Conservation (phyloP, 2,329 filamentous ascomycete species). For the Clonostachys solani region DNA sequence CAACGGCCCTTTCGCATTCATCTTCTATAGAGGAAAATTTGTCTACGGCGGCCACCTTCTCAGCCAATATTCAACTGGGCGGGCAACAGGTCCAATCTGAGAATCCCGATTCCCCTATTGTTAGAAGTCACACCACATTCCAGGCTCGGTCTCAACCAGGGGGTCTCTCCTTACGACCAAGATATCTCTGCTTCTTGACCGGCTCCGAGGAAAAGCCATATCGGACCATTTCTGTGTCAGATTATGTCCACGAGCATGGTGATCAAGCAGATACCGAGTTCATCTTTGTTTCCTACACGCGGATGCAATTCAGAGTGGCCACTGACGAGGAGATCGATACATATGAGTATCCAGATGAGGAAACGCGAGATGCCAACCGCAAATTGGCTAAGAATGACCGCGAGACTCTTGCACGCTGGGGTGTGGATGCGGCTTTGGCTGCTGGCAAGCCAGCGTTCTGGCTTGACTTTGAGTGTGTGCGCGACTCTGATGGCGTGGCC, state of each 20-base stretch:
- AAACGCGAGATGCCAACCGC: constrained; percentile 7
- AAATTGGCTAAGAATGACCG: constrained; percentile 13
- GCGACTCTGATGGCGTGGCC: constrained; percentile 18
- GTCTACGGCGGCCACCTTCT: too few species aligned
- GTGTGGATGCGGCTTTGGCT: constrained; percentile 26
- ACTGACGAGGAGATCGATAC: constrained; percentile 11
- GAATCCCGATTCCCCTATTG: background rate
- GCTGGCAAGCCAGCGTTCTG: constrained; percentile 33
- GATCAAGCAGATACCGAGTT: constrained; percentile 20
- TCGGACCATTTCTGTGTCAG: constrained; percentile 13
- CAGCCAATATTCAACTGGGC: too few species aligned
- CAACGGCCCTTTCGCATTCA: background rate
- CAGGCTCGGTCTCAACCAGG: background rate
- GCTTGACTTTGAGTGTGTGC: constrained; percentile 36
- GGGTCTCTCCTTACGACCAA: constrained; percentile 1
- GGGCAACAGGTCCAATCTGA: background rate
- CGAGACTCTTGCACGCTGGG: constrained; percentile 23
- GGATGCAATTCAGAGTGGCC: constrained; percentile 27
- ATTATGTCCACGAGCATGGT: constrained; percentile 13
- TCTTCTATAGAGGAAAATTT: background rate
- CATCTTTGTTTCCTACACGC: constrained; percentile 34
- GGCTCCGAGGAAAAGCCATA: constrained; percentile 7
- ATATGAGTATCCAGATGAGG: constrained; percentile 7
- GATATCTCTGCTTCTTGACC: constrained; percentile 15
- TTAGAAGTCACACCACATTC: background rate